Evolutionary conservation across 1,284 basidiomycete genomes (phyloP).

Genomic region (Schizophyllum commune): DNA sequence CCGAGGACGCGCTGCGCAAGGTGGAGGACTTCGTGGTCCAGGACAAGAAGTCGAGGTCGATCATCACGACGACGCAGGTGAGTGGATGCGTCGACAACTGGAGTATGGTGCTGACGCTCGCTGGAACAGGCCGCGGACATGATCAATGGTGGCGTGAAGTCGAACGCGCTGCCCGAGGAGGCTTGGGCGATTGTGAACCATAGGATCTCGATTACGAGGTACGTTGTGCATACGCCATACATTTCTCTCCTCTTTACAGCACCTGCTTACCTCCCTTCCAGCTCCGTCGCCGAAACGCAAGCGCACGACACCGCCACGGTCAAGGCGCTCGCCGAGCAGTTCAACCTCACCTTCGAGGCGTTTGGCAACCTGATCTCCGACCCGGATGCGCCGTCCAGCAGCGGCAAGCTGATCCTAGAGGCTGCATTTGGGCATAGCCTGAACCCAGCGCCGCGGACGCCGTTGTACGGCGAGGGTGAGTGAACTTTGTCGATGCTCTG

Average conservation of each 20-base stretch:
- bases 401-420: constrained; percentile 17
- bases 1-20: constrained; percentile 17
- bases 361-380: constrained; percentile 29
- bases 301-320: constrained; percentile 27
- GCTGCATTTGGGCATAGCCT: constrained; percentile 32
- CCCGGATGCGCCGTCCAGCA: constrained; percentile 8
- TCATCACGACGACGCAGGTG: constrained; percentile 35
- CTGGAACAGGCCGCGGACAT: constrained; percentile 38
- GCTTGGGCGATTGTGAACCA: constrained; percentile 31
- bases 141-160: constrained; percentile 36
- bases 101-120: constrained; percentile 13
- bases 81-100: background rate
- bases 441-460: constrained; percentile 49
- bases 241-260: background rate
- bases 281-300: constrained; percentile 27
- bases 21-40: constrained; percentile 26
- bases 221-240: background rate
- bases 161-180: constrained; percentile 33
- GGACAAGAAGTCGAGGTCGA: constrained; percentile 17
- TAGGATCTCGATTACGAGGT: constrained; percentile 27
- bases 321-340: constrained; percentile 24
- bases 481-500: background rate
- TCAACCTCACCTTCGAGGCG: constrained; percentile 34
- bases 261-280: constrained; percentile 4
- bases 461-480: constrained; percentile 19